A percentile compares a stretch with the other conserved stretches of the same genome.
These are phyloP conservation scores for Hymenoscyphus fructigenus DNA, from an alignment of 2,329 filamentous ascomycete species.

Conservation along the genomic window DNA sequence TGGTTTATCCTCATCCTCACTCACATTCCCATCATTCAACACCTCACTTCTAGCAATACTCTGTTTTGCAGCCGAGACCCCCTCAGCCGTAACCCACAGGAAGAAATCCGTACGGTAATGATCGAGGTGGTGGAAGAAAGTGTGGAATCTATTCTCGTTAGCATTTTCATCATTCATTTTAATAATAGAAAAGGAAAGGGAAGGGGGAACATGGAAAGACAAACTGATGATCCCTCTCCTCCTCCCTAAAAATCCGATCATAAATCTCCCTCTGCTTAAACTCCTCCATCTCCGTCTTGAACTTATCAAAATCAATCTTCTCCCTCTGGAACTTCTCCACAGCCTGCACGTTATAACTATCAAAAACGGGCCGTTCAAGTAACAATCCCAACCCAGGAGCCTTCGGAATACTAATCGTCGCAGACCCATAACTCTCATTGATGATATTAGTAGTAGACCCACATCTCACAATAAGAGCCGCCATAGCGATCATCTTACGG, in stretches of 20 bases:
- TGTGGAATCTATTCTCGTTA: slow-evolving; percentile 62
- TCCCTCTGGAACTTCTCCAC: slow-evolving; percentile 61
- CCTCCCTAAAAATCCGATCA: slow-evolving; percentile 83
- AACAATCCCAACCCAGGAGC: slow-evolving; percentile 85
- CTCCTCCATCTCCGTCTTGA: slow-evolving; percentile 73
- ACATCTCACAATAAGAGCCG: slow-evolving; percentile 77
- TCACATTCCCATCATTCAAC: slow-evolving; percentile 41
- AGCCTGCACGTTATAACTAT: slow-evolving; percentile 78
- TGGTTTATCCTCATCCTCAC: slow-evolving; percentile 3
- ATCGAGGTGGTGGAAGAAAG: slow-evolving; percentile 78
- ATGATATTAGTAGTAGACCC: slow-evolving; percentile 74
- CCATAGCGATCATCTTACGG: slow-evolving; percentile 97
- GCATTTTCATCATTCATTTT: no score
- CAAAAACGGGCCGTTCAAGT: slow-evolving; percentile 88
- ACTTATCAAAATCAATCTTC: slow-evolving; percentile 75
- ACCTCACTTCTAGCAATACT: slow-evolving; percentile 46
- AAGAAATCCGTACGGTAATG: slow-evolving; percentile 71
- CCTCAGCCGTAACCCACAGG: slow-evolving; percentile 71
- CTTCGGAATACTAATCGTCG: slow-evolving; percentile 86
- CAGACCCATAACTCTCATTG: slow-evolving; percentile 67
- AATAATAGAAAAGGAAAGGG: background rate
- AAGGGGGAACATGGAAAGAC: slow-evolving; percentile 34
- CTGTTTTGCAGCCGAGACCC: slow-evolving; percentile 59
- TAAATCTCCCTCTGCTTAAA: slow-evolving; percentile 96
- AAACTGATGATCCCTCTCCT: slow-evolving; percentile 84